Evolutionary conservation across 306 rosid species (phyloP), one percentile per base, ranked within the genome.

Genomic region (Abrus pulchellus): DNA sequence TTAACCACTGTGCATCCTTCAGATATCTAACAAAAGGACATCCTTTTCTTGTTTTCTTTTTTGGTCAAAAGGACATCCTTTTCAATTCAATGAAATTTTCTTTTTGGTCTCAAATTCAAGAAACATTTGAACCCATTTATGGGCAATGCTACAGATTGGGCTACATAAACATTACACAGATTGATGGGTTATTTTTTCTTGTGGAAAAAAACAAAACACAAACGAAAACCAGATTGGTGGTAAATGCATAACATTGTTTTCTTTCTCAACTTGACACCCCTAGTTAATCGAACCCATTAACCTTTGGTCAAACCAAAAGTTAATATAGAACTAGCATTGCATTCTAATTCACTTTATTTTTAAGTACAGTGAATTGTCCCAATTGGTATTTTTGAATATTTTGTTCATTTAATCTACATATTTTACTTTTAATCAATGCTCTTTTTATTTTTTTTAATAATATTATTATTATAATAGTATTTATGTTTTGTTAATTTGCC

Each of bases 1-100:
- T 20, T 20, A 20, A 20, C 20, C 20, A 20, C 20, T 20, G 20
- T 20, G 20, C 20, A 20, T 20, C 20, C 20, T 20, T 20, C 20
- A 20, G 20, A 20, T 20, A 20, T 20, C 20, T 20, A 20, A 20
- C 20, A 20, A 20, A 20, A 20, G 20, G 20, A 20, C 20, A 20
- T 20, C 20, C 20, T 20, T 20, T 20, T 20, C 20, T 20, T 20
- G 20, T 66, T 43, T 9, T 44, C 40, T 43, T 9, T 28, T n/a
- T 44, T 87, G 93, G 92, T 84, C 68, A 87, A 87, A 92, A 89
- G 87, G 93, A 92, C 80, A 86, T 78, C 72, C 87, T 92, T 56
- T 90, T 92, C 85, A 92, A 86, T 84, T 90, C 93, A n/a, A 87
- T 86, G 20, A 83, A 76, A 20, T 20, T 20, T 20, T 20, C 20